phyloP scores from a whole-genome alignment of 2,329 filamentous ascomycete species.

The Xylaria hypoxylon region DNA sequence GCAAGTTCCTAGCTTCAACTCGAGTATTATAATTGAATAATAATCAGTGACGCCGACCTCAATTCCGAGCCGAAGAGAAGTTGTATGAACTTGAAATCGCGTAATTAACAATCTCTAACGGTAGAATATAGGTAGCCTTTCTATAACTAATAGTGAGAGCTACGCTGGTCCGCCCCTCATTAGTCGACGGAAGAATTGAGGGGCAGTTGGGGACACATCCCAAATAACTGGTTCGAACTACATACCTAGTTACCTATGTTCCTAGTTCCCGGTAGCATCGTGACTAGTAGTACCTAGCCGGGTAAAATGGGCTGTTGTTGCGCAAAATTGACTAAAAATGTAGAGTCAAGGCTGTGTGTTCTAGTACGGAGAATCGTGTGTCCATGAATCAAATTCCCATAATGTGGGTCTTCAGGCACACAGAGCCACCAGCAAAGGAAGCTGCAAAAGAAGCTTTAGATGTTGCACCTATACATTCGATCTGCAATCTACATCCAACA shows the following conservation, averaged over 20 bases:
- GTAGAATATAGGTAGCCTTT: slow-evolving; percentile 18
- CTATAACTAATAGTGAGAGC: slow-evolving; percentile 32
- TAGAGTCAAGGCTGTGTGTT: background rate
- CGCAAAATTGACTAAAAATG: background rate
- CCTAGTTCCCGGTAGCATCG: slow-evolving; percentile 10
- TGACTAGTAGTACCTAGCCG: slow-evolving; percentile 13
- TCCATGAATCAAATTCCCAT: slow-evolving; percentile 37
- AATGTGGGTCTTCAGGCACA: background rate
- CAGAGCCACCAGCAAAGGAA: too few species aligned
- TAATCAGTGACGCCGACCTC: background rate
- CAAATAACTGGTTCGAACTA: slow-evolving; percentile 8
- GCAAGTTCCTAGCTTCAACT: background rate
- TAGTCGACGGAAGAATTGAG: slow-evolving; percentile 54
- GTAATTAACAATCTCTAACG: background rate
- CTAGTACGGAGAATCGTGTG: slow-evolving; percentile 35
- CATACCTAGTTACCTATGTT: background rate
- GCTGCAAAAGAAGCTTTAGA: background rate
- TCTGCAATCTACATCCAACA: background rate
- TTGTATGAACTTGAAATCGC: background rate
- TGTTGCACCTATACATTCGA: background rate
- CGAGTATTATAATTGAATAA: background rate
- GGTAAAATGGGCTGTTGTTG: slow-evolving; percentile 25
- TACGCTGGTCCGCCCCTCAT: slow-evolving; percentile 37
- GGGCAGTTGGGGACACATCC: slow-evolving; percentile 47
- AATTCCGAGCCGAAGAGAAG: background rate